These are phyloP conservation scores for Bretschneidera sinensis DNA, from an alignment of 345 rosid species.

Conservation along the genomic window DNA sequence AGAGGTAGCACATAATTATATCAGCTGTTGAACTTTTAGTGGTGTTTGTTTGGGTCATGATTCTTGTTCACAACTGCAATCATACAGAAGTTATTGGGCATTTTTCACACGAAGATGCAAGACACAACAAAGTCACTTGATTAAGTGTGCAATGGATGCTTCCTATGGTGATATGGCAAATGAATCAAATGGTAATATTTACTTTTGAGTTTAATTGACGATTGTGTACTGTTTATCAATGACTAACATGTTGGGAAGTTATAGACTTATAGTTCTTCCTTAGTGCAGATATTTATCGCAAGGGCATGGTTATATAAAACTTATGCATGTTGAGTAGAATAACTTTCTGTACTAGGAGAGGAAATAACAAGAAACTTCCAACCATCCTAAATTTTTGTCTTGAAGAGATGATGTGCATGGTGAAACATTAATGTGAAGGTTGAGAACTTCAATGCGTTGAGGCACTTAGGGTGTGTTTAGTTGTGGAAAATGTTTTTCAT, in stretches of 20 bases:
- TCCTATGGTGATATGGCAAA: slow-evolving; percentile 61
- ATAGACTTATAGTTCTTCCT: neutral
- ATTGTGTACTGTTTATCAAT: neutral
- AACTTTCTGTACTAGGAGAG: no score
- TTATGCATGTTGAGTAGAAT: neutral
- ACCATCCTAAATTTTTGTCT: neutral
- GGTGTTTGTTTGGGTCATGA: slow-evolving; percentile 4
- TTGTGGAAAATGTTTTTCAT: no score
- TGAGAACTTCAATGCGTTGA: neutral
- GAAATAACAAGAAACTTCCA: neutral
- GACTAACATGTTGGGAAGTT: neutral
- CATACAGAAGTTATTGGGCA: slow-evolving; percentile 23
- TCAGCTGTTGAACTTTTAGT: slow-evolving; percentile 1
- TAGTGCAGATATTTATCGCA: neutral
- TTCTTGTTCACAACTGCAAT: slow-evolving; percentile 9
- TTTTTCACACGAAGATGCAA: slow-evolving; percentile 31
- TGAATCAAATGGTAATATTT: slow-evolving; percentile 43
- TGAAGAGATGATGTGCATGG: slow-evolving; percentile 8
- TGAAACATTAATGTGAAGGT: neutral
- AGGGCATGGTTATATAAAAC: neutral
- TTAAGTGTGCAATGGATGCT: slow-evolving; percentile 70
- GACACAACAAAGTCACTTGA: slow-evolving; percentile 17
- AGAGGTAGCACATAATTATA: slow-evolving; percentile 37
- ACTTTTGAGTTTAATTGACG: neutral
- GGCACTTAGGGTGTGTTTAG: no score